phyloP scores from a whole-genome alignment of 2,329 filamentous ascomycete genomes.

The Trichoderma citrinoviride region DNA sequence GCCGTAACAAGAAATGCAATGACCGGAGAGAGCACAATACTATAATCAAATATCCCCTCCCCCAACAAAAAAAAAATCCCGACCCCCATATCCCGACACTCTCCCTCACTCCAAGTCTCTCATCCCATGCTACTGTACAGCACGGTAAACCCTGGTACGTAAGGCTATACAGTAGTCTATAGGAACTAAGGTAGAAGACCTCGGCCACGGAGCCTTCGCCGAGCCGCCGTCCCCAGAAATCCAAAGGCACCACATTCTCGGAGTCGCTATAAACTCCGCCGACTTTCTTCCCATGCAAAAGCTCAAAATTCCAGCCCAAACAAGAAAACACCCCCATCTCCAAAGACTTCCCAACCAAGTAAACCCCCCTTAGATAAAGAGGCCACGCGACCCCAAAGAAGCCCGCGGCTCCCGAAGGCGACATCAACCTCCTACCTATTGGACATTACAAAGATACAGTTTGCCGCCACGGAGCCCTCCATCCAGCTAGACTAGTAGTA shows the following conservation, averaged over 20 bases:
- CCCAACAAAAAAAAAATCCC: not conserved
- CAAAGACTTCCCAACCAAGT: too few relatives aligned
- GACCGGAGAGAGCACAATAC: not conserved
- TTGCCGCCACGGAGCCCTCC: too few relatives aligned
- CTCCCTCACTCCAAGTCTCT: not conserved
- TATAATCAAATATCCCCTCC: not conserved
- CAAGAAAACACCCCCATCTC: not conserved
- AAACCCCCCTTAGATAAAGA: too few relatives aligned
- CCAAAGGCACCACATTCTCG: not conserved
- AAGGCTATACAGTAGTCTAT: too few relatives aligned
- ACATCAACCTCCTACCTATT: too few relatives aligned
- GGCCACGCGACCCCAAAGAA: too few relatives aligned
- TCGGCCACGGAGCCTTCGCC: conserved; percentile 5
- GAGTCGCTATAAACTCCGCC: conserved; percentile 17
- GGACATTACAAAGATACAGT: too few relatives aligned
- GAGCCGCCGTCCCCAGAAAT: not conserved
- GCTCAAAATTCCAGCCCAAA: too few relatives aligned
- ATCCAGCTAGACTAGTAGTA: too few relatives aligned
- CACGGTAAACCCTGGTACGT: too few relatives aligned
- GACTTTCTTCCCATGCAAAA: not conserved
- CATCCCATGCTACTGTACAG: too few relatives aligned
- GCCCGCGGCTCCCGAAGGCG: conserved; percentile 9
- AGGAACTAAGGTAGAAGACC: too few relatives aligned
- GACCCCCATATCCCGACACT: not conserved
- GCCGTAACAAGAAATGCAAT: not conserved